A percentile compares a stretch with the other conserved stretches of the same genome.
phyloP scores from a whole-genome alignment of 2,329 filamentous ascomycete species.

The Pseudogymnoascus sp. region DNA sequence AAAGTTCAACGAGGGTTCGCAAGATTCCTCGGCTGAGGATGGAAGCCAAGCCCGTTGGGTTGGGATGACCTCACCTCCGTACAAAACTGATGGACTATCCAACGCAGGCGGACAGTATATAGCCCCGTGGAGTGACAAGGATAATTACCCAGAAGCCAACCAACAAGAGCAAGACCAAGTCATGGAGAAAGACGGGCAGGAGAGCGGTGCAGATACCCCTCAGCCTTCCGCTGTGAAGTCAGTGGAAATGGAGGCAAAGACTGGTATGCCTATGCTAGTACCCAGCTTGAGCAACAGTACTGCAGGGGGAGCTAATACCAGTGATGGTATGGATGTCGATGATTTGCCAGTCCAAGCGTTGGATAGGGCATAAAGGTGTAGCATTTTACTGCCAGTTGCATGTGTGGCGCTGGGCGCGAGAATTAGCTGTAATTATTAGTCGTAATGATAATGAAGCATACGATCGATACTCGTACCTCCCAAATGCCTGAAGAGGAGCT shows the following conservation, averaged over 20 bases:
- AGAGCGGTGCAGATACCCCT: background rate
- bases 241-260: constrained; percentile 5
- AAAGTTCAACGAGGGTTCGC: background rate
- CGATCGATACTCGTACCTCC: background rate
- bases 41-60: background rate
- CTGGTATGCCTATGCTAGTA: background rate
- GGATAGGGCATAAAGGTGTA: background rate
- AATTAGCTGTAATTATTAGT: background rate
- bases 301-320: background rate
- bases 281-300: background rate
- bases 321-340: background rate
- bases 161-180: background rate
- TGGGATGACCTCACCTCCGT: background rate
- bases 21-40: constrained; percentile 1
- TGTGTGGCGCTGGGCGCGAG: background rate
- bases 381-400: background rate
- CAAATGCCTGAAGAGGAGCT: background rate
- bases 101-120: background rate
- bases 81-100: background rate
- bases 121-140: background rate
- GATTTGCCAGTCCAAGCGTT: background rate
- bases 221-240: background rate
- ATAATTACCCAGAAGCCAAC: background rate
- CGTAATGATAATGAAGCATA: background rate
- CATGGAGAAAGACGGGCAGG: constrained; percentile 3